These are phyloP conservation scores for Aethionema arabicum DNA, from an alignment of 345 rosid genomes.

Conservation along the genomic window DNA sequence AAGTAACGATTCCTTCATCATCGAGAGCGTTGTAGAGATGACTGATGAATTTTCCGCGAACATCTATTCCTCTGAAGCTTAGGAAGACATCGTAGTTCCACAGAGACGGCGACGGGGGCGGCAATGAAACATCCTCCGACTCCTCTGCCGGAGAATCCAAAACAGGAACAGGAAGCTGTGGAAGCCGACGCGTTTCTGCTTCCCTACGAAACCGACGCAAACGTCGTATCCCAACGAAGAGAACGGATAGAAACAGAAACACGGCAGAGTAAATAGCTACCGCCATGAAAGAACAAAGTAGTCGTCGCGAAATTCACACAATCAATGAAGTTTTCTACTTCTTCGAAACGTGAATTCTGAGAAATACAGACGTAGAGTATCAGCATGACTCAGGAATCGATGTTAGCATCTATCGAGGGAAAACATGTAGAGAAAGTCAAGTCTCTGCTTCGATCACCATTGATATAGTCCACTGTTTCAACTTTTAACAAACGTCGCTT, in stretches of 20 bases:
- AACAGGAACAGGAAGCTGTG: background rate
- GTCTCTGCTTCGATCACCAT: no score
- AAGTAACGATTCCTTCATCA: conserved; percentile 10
- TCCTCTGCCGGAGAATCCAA: conserved; percentile 1
- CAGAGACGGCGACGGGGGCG: conserved; percentile 9
- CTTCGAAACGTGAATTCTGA: no score
- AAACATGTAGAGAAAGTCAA: no score
- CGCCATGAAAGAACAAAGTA: background rate
- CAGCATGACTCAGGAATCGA: no score
- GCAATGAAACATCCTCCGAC: background rate
- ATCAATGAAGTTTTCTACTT: background rate
- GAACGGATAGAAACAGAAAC: background rate
- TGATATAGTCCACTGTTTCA: no score
- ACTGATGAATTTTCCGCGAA: conserved; percentile 12
- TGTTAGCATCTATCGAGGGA: no score
- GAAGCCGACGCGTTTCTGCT: background rate
- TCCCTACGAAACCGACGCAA: background rate
- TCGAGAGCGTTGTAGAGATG: conserved; percentile 18
- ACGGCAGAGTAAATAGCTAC: background rate
- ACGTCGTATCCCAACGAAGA: background rate
- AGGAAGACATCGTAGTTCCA: conserved; percentile 31
- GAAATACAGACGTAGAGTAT: no score
- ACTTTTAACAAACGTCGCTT: no score
- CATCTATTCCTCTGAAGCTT: conserved; percentile 30
- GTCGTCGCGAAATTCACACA: background rate